These are phyloP conservation scores for Allium cepa DNA, from an alignment of 106 monocot species.

Conservation along the genomic window DNA sequence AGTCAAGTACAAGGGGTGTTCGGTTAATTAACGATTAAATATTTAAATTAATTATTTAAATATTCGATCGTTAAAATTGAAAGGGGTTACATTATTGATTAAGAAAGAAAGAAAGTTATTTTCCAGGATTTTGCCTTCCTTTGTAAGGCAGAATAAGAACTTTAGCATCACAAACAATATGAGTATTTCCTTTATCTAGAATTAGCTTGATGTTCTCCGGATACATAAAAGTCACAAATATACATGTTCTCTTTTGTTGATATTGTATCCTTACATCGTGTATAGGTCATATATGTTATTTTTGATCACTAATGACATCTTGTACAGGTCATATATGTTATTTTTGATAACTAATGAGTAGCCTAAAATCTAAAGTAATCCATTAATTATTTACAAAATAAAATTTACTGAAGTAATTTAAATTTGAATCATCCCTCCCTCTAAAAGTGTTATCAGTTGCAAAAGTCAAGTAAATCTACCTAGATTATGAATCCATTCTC, in stretches of 20 bases:
- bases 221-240: conserved; percentile 59
- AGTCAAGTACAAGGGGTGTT: too few relatives aligned
- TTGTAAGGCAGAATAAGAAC: conserved; percentile 74
- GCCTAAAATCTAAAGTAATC: too few relatives aligned
- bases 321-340: too few relatives aligned
- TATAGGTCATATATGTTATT: conserved; percentile 44
- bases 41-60: too few relatives aligned
- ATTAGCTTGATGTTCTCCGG: conserved; percentile 45
- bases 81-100: not conserved
- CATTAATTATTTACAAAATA: not conserved
- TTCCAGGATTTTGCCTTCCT: conserved; percentile 46
- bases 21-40: too few relatives aligned
- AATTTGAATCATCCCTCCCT: conserved; percentile 70
- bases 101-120: conserved; percentile 14
- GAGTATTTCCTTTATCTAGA: conserved; percentile 42
- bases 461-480: conserved; percentile 90
- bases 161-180: conserved; percentile 57
- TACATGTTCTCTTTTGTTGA: conserved; percentile 71
- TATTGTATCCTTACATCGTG: conserved; percentile 80
- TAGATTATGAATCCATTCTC: conserved; percentile 50
- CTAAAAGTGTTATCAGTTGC: conserved; percentile 91
- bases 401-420: conserved; percentile 70
- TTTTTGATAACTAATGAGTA: not conserved
- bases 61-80: too few relatives aligned
- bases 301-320: too few relatives aligned